phyloP scores from a whole-genome alignment of 768 basidiomycete species.

The Suillus americanus region DNA sequence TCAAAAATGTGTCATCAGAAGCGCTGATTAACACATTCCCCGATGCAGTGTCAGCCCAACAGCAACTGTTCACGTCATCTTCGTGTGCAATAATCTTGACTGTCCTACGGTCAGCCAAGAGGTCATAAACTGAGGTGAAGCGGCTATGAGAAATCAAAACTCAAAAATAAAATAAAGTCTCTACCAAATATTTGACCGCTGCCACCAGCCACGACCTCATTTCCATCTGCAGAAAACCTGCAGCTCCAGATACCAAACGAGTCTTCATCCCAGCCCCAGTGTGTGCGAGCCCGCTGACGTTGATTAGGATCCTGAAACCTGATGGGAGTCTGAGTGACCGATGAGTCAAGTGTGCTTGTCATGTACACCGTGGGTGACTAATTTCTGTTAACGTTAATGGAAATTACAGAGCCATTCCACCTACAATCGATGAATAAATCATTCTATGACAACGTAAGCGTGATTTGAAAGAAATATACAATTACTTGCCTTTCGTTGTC shows the following conservation, averaged over 20 bases:
- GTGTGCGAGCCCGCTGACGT: conserved; percentile 28
- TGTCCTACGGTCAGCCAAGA: conserved; percentile 73
- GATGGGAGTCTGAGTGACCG: conserved; percentile 61
- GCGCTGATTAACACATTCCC: conserved; percentile 95
- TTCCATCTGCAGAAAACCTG: conserved; percentile 94
- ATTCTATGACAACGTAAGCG: conserved; percentile 48
- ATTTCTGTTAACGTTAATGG: conserved; percentile 11
- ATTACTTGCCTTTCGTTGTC: conserved; percentile 74
- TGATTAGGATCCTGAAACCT: conserved; percentile 50
- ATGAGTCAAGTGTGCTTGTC: conserved; percentile 68
- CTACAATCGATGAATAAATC: conserved; percentile 89
- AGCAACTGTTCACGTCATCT: conserved; percentile 93
- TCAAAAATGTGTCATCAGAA: conserved; percentile 91
- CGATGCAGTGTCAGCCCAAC: conserved; percentile 91
- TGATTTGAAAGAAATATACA: neutral
- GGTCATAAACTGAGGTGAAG: conserved; percentile 77
- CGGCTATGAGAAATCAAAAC: conserved; percentile 5
- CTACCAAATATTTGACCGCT: conserved; percentile 76
- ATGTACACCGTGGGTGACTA: conserved; percentile 74
- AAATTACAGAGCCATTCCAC: conserved; percentile 16
- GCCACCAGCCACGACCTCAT: conserved; percentile 93
- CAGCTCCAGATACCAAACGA: conserved; percentile 88
- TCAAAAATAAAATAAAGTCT: conserved; percentile 4
- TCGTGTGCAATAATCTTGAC: conserved; percentile 86
- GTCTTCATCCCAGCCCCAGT: conserved; percentile 42